Conservation (phyloP, 495 filamentous ascomycete species). For the Pseudomonodictys pantanalensis region DNA sequence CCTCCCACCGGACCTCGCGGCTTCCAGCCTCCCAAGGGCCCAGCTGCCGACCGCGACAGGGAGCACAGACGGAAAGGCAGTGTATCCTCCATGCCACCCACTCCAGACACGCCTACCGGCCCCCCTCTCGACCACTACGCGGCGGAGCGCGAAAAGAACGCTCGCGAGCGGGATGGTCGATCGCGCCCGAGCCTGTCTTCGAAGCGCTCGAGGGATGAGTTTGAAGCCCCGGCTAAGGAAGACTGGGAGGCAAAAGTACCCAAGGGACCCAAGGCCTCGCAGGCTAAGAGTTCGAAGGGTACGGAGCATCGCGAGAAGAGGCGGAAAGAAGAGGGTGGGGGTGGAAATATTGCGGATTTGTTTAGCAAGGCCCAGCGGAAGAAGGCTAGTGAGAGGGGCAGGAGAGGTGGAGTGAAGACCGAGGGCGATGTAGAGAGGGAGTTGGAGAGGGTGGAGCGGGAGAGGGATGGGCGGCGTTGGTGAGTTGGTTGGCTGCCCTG, state of each 20-base stretch:
- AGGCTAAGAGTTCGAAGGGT: not conserved
- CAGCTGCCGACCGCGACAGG: conserved; percentile 20
- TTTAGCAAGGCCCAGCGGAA: conserved; percentile 13
- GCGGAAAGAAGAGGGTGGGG: conserved; percentile 7
- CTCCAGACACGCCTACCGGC: not conserved
- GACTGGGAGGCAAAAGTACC: not conserved
- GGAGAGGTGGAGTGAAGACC: conserved; percentile 15
- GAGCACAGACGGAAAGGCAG: conserved; percentile 1
- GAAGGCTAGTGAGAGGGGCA: not conserved
- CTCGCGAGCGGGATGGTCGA: conserved; percentile 2
- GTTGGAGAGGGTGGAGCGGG: conserved; percentile 20
- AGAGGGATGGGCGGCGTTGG: conserved; percentile 13
- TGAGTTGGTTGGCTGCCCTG: not conserved
- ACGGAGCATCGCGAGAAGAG: conserved; percentile 15
- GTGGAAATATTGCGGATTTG: conserved; percentile 4
- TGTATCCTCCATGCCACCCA: not conserved
- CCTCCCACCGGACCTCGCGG: too few relatives aligned
- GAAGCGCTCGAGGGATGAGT: conserved; percentile 17
- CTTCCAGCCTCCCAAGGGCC: conserved; percentile 34
- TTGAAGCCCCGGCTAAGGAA: not conserved
- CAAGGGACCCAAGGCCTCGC: not conserved
- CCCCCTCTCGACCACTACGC: conserved; percentile 21
- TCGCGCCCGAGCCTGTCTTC: not conserved
- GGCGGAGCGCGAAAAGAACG: conserved; percentile 20
- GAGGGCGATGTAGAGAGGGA: conserved; percentile 23